phyloP scores from a whole-genome alignment of 805 yeast genomes.

The Yamadazyma akitaensis region DNA sequence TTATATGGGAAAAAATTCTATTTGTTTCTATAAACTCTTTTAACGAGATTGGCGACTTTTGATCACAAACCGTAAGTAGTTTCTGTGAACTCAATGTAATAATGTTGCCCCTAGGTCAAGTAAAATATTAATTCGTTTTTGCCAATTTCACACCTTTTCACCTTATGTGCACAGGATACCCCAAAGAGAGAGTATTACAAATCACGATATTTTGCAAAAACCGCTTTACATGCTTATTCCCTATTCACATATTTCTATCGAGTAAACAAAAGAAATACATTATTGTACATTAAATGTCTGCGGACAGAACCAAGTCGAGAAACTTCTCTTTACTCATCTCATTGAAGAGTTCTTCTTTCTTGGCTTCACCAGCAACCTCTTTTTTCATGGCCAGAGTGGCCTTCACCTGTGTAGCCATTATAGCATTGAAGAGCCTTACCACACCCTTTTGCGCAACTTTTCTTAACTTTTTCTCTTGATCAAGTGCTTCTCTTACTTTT shows the following conservation, averaged over 20 bases:
- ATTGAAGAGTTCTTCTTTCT: constrained; percentile 59
- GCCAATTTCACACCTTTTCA: too few relatives aligned
- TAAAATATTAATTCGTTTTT: too few relatives aligned
- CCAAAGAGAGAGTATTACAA: too few relatives aligned
- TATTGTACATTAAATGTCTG: constrained; percentile 5
- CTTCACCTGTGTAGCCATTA: constrained; percentile 69
- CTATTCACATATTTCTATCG: neutral
- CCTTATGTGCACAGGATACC: too few relatives aligned
- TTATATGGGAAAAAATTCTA: neutral
- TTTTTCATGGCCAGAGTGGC: constrained; percentile 50
- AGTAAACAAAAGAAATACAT: constrained; percentile 18
- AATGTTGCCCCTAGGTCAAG: too few relatives aligned
- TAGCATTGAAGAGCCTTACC: constrained; percentile 78
- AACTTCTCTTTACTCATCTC: constrained; percentile 89
- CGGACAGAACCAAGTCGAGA: constrained; percentile 62
- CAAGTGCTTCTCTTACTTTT: constrained; percentile 56
- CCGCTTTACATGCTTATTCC: too few relatives aligned
- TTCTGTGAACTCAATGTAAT: too few relatives aligned
- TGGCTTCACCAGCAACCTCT: constrained; percentile 44
- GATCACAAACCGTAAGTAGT: too few relatives aligned
- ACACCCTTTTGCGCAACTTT: constrained; percentile 89
- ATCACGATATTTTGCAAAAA: too few relatives aligned
- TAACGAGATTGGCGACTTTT: too few relatives aligned
- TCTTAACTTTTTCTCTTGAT: constrained; percentile 64
- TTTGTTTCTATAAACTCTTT: too few relatives aligned